Evolutionary conservation across 208 protist species (phyloP), one percentile per base, ranked within the genome.

Genomic region (Leishmania mexicana): DNA sequence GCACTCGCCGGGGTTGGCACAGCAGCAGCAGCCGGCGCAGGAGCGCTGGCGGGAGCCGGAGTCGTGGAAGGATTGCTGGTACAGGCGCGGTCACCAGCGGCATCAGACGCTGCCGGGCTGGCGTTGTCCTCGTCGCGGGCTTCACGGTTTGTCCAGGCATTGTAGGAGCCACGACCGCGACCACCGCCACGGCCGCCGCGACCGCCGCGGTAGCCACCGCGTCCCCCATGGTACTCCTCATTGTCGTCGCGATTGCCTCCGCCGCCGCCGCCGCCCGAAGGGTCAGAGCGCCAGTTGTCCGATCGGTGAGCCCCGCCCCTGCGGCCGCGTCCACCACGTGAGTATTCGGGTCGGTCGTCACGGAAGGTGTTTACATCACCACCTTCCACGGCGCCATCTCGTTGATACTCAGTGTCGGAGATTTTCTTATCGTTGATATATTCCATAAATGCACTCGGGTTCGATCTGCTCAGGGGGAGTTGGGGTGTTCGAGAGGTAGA

Each of bases 331-430:
- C 88, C 80, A 79, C 89, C 89, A 84, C 87, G 80, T 78, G 84
- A 87, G 84, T 80, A 87, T 81, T 84, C 84, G 67, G 88, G 87
- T 78, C 83, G 75, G 86, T 86, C 80, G 79, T 87, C 83, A 78
- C 78, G 81, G 76, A 84, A 81, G 84, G 75, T 84, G 68, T 72
- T 84, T 78, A 87, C 84, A 77, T 81, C 65, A 77, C 62, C 83
- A 79, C 80, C 80, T 80, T 83, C 84, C 75, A 81, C 78, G 70
- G 80, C 85, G 84, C 85, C 88, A 89, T 88, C 78, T 77, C 83
- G 78, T 85, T 89, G 82, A 91, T 91, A 86, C 88, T 91, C 83
- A 79, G 81, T 81, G 86, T 89, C 81, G 87, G 83, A 78, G 19
- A 62, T 51, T 82, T 81, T 84, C 47, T 87, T 79, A 49, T 88